phyloP scores from a whole-genome alignment of 2,329 filamentous ascomycete genomes.

The Alternaria infectoria region DNA sequence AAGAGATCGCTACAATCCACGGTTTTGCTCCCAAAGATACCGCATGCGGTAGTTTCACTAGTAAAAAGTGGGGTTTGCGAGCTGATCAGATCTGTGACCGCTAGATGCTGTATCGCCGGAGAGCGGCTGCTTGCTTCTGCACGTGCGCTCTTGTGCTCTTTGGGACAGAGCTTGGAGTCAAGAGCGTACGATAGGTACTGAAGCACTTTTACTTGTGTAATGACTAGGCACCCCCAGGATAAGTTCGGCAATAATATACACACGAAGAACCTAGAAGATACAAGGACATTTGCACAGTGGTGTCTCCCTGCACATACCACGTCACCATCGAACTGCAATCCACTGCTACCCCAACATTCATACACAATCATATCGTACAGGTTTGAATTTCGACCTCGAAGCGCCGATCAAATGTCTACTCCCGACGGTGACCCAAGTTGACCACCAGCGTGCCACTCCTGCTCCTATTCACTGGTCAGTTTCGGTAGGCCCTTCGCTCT shows the following conservation, averaged over 20 bases:
- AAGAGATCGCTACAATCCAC: slow-evolving; percentile 7
- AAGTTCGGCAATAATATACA: neutral
- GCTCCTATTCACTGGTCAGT: neutral
- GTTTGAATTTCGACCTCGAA: neutral
- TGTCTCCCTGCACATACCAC: neutral
- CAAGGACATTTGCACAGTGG: neutral
- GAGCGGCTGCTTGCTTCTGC: neutral
- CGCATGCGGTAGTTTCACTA: slow-evolving; percentile 1
- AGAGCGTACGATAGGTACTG: neutral
- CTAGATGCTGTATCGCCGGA: neutral
- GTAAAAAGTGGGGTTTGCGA: neutral
- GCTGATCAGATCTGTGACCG: neutral
- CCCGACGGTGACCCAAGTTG: neutral
- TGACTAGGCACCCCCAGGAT: neutral
- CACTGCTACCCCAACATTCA: neutral
- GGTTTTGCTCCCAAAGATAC: neutral
- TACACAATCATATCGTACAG: neutral
- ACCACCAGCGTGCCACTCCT: neutral
- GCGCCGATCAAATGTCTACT: neutral
- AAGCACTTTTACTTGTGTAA: neutral
- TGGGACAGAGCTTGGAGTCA: neutral
- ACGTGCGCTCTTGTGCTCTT: neutral
- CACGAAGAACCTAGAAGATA: neutral
- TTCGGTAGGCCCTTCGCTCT: neutral
- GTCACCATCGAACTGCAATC: neutral